These are phyloP conservation scores for Ophiostoma perfectum DNA, from an alignment of 2,329 filamentous ascomycete genomes.

Conservation along the genomic window DNA sequence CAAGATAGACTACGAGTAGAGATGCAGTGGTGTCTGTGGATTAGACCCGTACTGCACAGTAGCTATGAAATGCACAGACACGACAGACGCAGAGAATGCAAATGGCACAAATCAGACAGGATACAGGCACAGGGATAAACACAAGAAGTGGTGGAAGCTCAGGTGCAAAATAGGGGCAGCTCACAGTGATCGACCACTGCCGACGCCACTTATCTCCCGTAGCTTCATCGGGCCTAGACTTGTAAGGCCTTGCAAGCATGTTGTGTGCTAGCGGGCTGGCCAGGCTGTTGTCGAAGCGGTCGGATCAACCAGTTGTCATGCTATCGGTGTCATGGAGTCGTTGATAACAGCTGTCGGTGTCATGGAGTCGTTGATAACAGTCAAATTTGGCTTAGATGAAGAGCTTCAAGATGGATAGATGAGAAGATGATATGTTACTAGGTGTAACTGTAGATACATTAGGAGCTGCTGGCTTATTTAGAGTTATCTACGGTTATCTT, in stretches of 20 bases:
- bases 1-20: background rate
- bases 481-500: too few relatives aligned
- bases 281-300: background rate
- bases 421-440: too few relatives aligned
- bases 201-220: conserved; percentile 22
- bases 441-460: too few relatives aligned
- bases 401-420: too few relatives aligned
- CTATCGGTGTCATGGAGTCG: too few relatives aligned
- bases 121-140: background rate
- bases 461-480: too few relatives aligned
- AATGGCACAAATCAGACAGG: background rate
- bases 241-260: background rate
- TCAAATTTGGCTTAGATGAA: too few relatives aligned
- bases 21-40: background rate
- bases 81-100: background rate
- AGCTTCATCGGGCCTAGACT: conserved; percentile 24
- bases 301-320: too few relatives aligned
- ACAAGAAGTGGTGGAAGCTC: background rate
- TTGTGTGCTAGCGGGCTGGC: background rate
- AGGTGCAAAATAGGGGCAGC: background rate
- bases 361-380: too few relatives aligned
- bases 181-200: conserved; percentile 21
- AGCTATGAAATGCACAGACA: too few relatives aligned
- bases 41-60: background rate
- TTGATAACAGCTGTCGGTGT: too few relatives aligned